A percentile compares a stretch with the other conserved stretches of the same genome.
phyloP scores from a whole-genome alignment of 2,329 filamentous ascomycete genomes.

The Cyanodermella asteris region DNA sequence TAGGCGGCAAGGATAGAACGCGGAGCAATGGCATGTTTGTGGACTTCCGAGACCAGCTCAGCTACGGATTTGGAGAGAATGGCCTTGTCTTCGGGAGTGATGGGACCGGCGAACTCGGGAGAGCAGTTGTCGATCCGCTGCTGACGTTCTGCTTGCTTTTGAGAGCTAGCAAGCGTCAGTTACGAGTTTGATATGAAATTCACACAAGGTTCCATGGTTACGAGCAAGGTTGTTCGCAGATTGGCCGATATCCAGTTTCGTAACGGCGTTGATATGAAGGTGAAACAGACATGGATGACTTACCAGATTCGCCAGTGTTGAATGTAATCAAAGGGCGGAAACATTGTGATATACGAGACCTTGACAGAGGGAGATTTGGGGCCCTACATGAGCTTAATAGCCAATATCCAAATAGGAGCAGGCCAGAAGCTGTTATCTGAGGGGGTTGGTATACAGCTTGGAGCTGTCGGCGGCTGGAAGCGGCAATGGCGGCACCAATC shows the following conservation, averaged over 20 bases:
- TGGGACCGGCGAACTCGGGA: conserved; percentile 39
- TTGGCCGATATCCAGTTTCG: neutral
- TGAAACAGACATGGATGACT: conserved; percentile 10
- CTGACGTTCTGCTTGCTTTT: conserved; percentile 55
- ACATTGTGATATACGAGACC: too few relatives aligned
- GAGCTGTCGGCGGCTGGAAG: too few relatives aligned
- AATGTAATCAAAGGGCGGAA: conserved; percentile 42
- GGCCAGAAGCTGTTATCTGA: too few relatives aligned
- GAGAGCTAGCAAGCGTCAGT: conserved; percentile 2
- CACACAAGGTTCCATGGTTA: too few relatives aligned
- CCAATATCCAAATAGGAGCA: too few relatives aligned
- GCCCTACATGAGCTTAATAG: too few relatives aligned
- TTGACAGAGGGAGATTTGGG: too few relatives aligned
- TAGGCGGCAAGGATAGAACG: conserved; percentile 64
- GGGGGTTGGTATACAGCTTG: too few relatives aligned
- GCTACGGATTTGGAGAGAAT: conserved; percentile 56
- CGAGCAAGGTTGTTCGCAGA: neutral
- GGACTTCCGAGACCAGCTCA: conserved; percentile 56
- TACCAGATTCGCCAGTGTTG: conserved; percentile 53
- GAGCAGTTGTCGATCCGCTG: conserved; percentile 47
- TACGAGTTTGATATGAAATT: conserved; percentile 2
- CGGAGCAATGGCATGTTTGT: conserved; percentile 42
- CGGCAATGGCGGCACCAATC: too few relatives aligned
- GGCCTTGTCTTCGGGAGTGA: conserved; percentile 41
- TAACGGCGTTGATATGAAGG: neutral